Base-by-base conservation (phyloP, 2,329 filamentous ascomycete species). In the Sclerotinia sclerotiorum region DNA sequence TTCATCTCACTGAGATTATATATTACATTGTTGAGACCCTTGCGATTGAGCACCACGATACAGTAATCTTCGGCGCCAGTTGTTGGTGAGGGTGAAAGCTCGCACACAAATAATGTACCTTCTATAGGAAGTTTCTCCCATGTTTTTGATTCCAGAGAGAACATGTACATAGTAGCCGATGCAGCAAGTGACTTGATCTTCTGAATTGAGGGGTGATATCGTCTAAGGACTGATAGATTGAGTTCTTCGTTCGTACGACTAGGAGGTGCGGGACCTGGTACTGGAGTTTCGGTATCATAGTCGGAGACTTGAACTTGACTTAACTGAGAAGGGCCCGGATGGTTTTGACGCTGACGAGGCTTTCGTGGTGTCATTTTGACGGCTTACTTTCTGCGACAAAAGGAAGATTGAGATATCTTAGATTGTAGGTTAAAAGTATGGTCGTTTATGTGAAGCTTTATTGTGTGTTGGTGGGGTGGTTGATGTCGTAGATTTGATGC, bases 61-160 rank as follows among this genome's bases (percentile, higher is more conserved):
- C 87, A 87, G 29, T 82, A 73, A 49, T 74, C 70, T 77, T 74
- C 74, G 82, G 70, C 79, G 69, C 46, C 74, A 49, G 60, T 81
- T 71, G 80, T 83, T 73, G 67, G 76, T 72, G 70, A 76, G 27
- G 74, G 70, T 52, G 80, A 78, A 76, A 87, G 84, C 72, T 90
- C 85, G 82, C 92, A 96, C 65, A 98, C 87, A 78, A 98, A 99
- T 72, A 98, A 82, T 17, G 92, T 91, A 51, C 95, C 95, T 79
- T 97, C 94, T 15, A 94, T 85, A 68, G 89, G 91, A 57, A 86
- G 87, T 82, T 96, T 97, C 77, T 95, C 91, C 95, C 95, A 98
- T 69, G 83, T 81, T 65, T 85, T 82, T 3, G 87, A 84, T 5
- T 83, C 80, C 58, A 87, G 83, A 70, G 84, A 87, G 81, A 96